Evolutionary conservation across 2,329 filamentous ascomycete species (phyloP), one percentile per base, ranked within the genome.

Genomic region (Zasmidium angulare): DNA sequence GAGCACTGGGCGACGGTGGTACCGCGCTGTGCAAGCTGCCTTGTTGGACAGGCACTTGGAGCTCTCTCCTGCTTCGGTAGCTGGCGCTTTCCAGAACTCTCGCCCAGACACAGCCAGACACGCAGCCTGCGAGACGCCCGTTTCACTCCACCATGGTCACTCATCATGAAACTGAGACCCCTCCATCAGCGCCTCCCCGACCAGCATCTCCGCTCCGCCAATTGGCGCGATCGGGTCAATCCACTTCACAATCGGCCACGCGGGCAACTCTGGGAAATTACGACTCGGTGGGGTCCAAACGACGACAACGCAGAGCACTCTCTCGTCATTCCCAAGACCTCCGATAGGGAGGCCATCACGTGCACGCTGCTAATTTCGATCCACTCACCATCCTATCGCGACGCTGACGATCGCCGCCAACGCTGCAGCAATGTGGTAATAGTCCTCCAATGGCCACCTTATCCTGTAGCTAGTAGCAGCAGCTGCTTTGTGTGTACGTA

Each of bases 31-130:
- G 36, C 36, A 43, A 43, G 36, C 36, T 43, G 36, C 36, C 36
- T 43, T 43, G 36, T 56, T 53, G 53, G 59, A 43, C 47, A 58
- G 48, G 36, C n/a, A n/a, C n/a, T 29, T 11, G 26, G 14, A 43
- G 36, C 36, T 17, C 36, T 43, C 36, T 19, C 24, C 50, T 50
- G 52, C 46, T 53, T 40, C 46, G 20, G 22, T 22, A 23, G 48
- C 22, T 29, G 54, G 55, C 21, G 46, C 26, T 43, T 43, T 43
- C 36, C 36, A 43, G 36, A 43, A 43, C 36, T 17, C 36, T 17
- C 36, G 47, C 52, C n/a, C n/a, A n/a, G n/a, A n/a, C n/a, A n/a
- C n/a, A n/a, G n/a, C n/a, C n/a, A n/a, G n/a, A n/a, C 55, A 55
- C 54, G 52, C 59, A 31, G 26, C 26, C 26, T 43, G 36, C 36